Conservation (phyloP, 768 basidiomycete species). For the Kwoniella sp. region DNA sequence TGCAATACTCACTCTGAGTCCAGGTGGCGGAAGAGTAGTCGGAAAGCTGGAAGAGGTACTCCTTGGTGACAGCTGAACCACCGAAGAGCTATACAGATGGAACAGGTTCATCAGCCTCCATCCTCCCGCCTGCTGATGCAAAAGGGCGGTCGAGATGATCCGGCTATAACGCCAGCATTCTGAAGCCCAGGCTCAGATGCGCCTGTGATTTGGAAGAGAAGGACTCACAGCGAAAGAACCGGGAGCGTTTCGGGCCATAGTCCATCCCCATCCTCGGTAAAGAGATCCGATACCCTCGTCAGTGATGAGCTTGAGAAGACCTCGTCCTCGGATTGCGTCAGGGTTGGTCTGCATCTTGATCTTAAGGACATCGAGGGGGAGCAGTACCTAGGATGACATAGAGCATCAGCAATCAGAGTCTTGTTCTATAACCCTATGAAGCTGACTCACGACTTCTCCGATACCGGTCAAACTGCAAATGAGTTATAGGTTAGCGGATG, state of each 20-base stretch:
- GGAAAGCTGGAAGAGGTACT: conserved; percentile 80
- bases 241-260: conserved; percentile 94
- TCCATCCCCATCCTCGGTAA: conserved; percentile 99
- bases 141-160: too few relatives aligned
- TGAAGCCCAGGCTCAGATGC: too few relatives aligned
- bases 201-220: neutral
- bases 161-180: too few relatives aligned
- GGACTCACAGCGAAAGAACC: conserved; percentile 84
- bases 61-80: conserved; percentile 91
- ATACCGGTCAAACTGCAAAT: conserved; percentile 67
- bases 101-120: neutral
- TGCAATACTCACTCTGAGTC: conserved; percentile 71
- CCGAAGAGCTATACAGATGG: conserved; percentile 74
- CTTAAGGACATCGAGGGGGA: conserved; percentile 94
- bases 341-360: conserved; percentile 97
- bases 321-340: conserved; percentile 94
- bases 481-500: neutral
- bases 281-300: conserved; percentile 84
- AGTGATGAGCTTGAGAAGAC: conserved; percentile 80
- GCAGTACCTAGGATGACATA: conserved; percentile 62
- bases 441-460: conserved; percentile 79
- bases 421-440: too few relatives aligned
- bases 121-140: too few relatives aligned
- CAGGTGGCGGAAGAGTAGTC: conserved; percentile 97
- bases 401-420: conserved; percentile 1